These are phyloP conservation scores for Zygoascus sp. DNA, from an alignment of 1,139 yeast species.

Conservation along the genomic window DNA sequence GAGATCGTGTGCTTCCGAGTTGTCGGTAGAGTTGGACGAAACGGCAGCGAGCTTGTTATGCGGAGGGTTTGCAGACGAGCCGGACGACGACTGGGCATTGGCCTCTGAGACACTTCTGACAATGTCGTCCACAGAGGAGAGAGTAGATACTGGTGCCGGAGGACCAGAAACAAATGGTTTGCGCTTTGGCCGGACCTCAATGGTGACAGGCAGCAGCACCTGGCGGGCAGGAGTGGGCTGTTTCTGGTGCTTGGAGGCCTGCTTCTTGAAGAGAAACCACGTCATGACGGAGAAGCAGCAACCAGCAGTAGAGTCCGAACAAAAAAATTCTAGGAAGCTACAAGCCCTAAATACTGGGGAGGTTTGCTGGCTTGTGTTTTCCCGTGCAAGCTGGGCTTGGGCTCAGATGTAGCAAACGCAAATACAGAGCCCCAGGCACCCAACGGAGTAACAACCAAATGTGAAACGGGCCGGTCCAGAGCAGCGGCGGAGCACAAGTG, in stretches of 20 bases:
- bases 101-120: constrained; percentile 26
- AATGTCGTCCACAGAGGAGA: constrained; percentile 27
- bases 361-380: no score
- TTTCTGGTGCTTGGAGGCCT: background rate
- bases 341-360: background rate
- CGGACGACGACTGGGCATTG: constrained; percentile 15
- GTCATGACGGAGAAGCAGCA: background rate
- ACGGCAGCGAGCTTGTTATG: background rate
- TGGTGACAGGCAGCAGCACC: constrained; percentile 2
- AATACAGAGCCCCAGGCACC: no score
- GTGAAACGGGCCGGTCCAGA: no score
- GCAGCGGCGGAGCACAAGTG: no score
- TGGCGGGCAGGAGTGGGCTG: background rate
- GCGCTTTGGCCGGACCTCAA: constrained; percentile 7
- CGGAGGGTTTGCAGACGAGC: background rate
- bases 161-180: background rate
- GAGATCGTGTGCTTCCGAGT: background rate
- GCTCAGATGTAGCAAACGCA: no score
- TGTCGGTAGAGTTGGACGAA: background rate
- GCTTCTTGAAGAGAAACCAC: background rate
- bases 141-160: constrained; percentile 21
- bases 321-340: background rate
- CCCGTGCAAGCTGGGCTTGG: no score
- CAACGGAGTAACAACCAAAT: no score
- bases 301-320: background rate